These are phyloP conservation scores for Lolium perenne DNA, from an alignment of 176 grass and related monocot species.

Conservation along the genomic window DNA sequence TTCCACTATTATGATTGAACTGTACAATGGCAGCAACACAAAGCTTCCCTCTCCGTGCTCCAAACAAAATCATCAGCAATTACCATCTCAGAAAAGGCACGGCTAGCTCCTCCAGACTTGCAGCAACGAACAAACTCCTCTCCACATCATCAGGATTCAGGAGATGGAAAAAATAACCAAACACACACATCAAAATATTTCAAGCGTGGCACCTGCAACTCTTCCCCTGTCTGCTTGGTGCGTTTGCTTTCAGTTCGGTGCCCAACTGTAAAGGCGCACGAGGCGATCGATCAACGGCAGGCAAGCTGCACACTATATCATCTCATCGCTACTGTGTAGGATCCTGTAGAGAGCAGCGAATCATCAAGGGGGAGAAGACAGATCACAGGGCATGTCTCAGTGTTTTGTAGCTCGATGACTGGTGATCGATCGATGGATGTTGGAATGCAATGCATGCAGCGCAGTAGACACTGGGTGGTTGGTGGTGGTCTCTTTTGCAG, in stretches of 20 bases:
- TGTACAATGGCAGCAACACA: not conserved
- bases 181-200: not conserved
- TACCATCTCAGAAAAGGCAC: not conserved
- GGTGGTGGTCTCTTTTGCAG: conserved; percentile 38
- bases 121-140: not conserved
- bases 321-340: conserved; percentile 9
- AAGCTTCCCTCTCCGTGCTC: conserved; percentile 19
- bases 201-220: not conserved
- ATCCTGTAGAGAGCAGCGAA: conserved; percentile 44
- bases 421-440: conserved; percentile 32
- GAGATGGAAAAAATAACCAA: not conserved
- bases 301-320: conserved; percentile 19
- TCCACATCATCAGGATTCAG: not conserved
- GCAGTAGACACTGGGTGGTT: conserved; percentile 12
- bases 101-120: not conserved
- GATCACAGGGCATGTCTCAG: not conserved
- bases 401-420: not conserved
- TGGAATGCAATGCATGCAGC: conserved; percentile 17
- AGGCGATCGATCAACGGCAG: not conserved
- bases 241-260: conserved; percentile 25
- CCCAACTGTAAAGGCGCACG: conserved; percentile 24
- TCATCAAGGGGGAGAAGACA: conserved; percentile 43
- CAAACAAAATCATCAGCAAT: conserved; percentile 32
- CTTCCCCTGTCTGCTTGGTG: not conserved
- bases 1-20: not conserved